Conservation (phyloP, 805 yeast genomes). For the Teunomyces kruisii region DNA sequence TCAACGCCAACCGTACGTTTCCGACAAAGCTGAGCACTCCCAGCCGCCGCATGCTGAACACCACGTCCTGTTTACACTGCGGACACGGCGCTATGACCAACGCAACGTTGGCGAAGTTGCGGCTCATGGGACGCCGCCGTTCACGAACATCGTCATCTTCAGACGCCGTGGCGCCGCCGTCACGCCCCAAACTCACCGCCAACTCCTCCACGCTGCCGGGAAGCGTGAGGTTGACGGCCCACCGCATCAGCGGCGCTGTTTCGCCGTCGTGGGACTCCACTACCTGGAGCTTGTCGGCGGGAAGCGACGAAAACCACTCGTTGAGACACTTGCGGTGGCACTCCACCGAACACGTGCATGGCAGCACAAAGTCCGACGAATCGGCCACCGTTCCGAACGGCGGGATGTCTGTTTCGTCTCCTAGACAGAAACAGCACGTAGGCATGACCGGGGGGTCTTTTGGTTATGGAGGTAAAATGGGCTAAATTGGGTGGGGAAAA, state of each 20-base stretch:
- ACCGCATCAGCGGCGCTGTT: background rate
- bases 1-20: slow-evolving; percentile 15
- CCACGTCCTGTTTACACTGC: slow-evolving; percentile 38
- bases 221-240: background rate
- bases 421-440: slow-evolving; percentile 34
- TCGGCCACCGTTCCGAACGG: slow-evolving; percentile 37
- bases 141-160: background rate
- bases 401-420: slow-evolving; percentile 38
- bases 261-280: background rate
- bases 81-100: slow-evolving; percentile 36
- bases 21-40: slow-evolving; percentile 20
- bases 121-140: background rate
- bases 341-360: slow-evolving; percentile 39
- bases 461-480: background rate
- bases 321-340: slow-evolving; percentile 39
- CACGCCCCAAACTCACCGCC: background rate
- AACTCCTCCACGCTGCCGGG: background rate
- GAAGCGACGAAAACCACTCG: slow-evolving; percentile 42
- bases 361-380: slow-evolving; percentile 35
- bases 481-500: background rate
- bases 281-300: slow-evolving; percentile 23
- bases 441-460: background rate
- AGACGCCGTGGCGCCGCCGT: background rate
- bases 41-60: slow-evolving; percentile 32
- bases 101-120: slow-evolving; percentile 4